phyloP scores from a whole-genome alignment of 805 yeast genomes.

The Candida montana region DNA sequence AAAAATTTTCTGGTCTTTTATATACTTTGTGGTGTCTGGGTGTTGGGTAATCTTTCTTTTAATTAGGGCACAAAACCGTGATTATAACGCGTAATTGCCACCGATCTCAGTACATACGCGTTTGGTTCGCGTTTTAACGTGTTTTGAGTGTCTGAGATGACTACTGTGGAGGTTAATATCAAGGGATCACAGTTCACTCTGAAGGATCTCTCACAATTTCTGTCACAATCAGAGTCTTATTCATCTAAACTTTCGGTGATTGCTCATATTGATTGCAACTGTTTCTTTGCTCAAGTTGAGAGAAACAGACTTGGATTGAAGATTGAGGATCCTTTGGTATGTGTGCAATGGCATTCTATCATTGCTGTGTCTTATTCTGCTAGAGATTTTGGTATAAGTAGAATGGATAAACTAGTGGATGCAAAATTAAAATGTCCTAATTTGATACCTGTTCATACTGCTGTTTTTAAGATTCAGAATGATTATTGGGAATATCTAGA shows the following conservation, averaged over 20 bases:
- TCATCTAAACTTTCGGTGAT: conserved; percentile 69
- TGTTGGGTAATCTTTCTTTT: neutral
- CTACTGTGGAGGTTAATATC: neutral
- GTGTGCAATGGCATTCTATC: conserved; percentile 87
- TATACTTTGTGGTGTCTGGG: conserved; percentile 11
- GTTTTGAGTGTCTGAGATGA: neutral
- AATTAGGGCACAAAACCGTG: conserved; percentile 3
- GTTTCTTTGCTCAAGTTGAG: conserved; percentile 94
- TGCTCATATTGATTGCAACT: conserved; percentile 87
- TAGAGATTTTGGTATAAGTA: conserved; percentile 67
- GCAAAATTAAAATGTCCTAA: conserved; percentile 76
- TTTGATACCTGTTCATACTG: conserved; percentile 81
- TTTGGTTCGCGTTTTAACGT: too few species aligned
- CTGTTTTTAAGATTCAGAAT: conserved; percentile 86
- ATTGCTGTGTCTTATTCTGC: conserved; percentile 94
- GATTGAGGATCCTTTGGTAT: conserved; percentile 77
- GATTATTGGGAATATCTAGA: conserved; percentile 71
- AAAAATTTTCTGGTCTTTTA: conserved; percentile 5
- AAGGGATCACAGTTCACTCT: conserved; percentile 38
- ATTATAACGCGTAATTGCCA: neutral
- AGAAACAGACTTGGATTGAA: conserved; percentile 64
- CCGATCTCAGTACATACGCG: too few species aligned
- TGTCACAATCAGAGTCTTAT: conserved; percentile 43
- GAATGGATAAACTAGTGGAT: conserved; percentile 67
- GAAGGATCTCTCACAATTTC: conserved; percentile 44